A percentile compares a stretch with the other conserved stretches of the same genome.
Conservation (phyloP, 257 asterid genomes). For the Nicotiana obtusifolia region DNA sequence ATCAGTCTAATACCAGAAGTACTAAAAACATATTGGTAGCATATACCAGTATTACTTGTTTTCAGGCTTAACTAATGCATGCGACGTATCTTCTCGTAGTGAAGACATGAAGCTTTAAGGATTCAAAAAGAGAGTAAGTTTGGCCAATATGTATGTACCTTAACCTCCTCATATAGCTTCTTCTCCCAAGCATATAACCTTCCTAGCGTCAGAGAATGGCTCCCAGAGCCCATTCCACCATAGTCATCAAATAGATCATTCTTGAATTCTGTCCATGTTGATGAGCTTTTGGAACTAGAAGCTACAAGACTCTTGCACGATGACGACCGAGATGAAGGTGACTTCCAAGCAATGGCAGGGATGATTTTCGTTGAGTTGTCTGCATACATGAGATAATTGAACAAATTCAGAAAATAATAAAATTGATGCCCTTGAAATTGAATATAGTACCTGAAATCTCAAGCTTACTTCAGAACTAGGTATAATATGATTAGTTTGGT, state of each 20-base stretch:
- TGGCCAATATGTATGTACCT: conserved; percentile 37
- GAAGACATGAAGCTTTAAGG: not conserved
- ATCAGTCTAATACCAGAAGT: not conserved
- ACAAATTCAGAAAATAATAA: not conserved
- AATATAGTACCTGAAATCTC: not conserved
- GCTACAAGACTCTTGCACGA: conserved; percentile 75
- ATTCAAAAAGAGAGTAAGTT: not conserved
- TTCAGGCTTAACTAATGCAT: not conserved
- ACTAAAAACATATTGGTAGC: not conserved
- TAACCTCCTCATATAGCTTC: conserved; percentile 82
- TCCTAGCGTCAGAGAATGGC: conserved; percentile 80
- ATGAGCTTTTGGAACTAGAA: conserved; percentile 57
- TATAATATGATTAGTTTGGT: not conserved
- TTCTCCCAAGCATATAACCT: conserved; percentile 96
- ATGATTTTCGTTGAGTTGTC: conserved; percentile 73
- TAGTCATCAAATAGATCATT: conserved; percentile 72
- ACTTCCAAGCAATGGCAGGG: conserved; percentile 56
- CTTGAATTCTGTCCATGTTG: conserved; percentile 73
- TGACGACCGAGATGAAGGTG: conserved; percentile 39
- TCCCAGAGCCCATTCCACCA: conserved; percentile 89
- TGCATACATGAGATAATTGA: conserved; percentile 29
- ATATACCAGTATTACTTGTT: not conserved
- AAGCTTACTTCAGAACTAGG: not conserved
- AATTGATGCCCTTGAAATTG: not conserved
- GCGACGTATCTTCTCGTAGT: not conserved